Conservation (phyloP, 2,329 filamentous ascomycete genomes). For the Diaporthe humulicola region DNA sequence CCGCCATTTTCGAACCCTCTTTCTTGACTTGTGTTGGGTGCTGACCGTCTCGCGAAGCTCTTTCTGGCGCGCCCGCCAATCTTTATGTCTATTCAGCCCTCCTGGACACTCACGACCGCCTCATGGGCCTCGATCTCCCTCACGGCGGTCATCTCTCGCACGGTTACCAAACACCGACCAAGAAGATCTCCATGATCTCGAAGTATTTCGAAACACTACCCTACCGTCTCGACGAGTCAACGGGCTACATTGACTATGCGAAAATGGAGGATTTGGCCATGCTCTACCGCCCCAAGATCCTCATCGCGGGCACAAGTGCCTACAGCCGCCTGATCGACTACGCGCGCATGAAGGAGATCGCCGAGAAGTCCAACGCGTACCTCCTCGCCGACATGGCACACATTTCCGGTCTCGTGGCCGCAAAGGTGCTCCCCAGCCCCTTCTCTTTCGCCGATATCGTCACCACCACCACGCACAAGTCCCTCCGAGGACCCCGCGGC, state of each 20-base stretch:
- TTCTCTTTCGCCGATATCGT: constrained; percentile 94
- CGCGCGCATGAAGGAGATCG: constrained; percentile 88
- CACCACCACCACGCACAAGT: constrained; percentile 98
- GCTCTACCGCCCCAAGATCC: constrained; percentile 94
- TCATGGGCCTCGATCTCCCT: constrained; percentile 97
- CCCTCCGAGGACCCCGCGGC: constrained; percentile 91
- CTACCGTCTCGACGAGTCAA: constrained; percentile 90
- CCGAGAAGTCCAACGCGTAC: constrained; percentile 92
- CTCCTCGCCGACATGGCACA: constrained; percentile 97
- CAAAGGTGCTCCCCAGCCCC: constrained; percentile 89
- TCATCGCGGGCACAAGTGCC: constrained; percentile 93
- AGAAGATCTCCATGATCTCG: constrained; percentile 97
- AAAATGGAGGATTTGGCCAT: constrained; percentile 88
- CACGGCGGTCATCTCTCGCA: constrained; percentile 97
- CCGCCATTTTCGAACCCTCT: not conserved
- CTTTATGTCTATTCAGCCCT: constrained; percentile 96
- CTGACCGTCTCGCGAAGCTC: constrained; percentile 63
- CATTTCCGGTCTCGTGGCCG: constrained; percentile 93
- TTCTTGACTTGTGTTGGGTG: constrained; percentile 13
- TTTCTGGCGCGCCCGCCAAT: constrained; percentile 82
- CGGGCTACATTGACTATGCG: constrained; percentile 95
- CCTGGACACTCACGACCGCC: constrained; percentile 90
- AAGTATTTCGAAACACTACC: constrained; percentile 99
- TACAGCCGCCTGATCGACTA: constrained; percentile 98
- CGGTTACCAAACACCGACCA: constrained; percentile 94